phyloP scores from a whole-genome alignment of 257 asterid genomes.

The Przewalskia tangutica region DNA sequence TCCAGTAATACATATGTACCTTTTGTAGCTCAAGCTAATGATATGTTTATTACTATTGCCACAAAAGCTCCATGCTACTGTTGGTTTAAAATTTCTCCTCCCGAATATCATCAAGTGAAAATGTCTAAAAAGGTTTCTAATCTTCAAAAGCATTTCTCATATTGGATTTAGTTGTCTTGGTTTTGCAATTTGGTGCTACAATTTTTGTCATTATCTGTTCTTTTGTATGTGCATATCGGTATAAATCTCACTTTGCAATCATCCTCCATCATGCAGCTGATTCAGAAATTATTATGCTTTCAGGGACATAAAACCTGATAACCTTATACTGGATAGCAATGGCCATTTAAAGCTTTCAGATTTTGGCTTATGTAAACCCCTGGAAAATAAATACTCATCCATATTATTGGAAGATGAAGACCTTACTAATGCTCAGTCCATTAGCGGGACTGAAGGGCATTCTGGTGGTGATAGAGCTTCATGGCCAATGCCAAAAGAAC shows the following conservation, averaged over 20 bases:
- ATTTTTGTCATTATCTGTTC: neutral
- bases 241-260: constrained; percentile 17
- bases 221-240: neutral
- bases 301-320: constrained; percentile 97
- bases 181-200: neutral
- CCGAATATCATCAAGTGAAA: neutral
- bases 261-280: constrained; percentile 23
- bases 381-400: constrained; percentile 67
- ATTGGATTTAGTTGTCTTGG: neutral
- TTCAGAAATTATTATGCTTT: constrained; percentile 10
- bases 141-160: neutral
- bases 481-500: constrained; percentile 96
- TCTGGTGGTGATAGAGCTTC: constrained; percentile 43
- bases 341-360: constrained; percentile 95
- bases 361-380: constrained; percentile 56
- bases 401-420: constrained; percentile 69
- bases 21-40: neutral
- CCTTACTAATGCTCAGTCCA: constrained; percentile 39
- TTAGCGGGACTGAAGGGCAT: constrained; percentile 25
- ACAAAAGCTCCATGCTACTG: neutral
- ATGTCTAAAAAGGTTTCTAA: neutral
- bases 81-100: neutral
- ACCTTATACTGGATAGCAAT: constrained; percentile 78
- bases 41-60: neutral
- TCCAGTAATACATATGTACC: neutral